These are phyloP conservation scores for Ceriops decandra DNA, from an alignment of 345 rosid species.

Conservation along the genomic window DNA sequence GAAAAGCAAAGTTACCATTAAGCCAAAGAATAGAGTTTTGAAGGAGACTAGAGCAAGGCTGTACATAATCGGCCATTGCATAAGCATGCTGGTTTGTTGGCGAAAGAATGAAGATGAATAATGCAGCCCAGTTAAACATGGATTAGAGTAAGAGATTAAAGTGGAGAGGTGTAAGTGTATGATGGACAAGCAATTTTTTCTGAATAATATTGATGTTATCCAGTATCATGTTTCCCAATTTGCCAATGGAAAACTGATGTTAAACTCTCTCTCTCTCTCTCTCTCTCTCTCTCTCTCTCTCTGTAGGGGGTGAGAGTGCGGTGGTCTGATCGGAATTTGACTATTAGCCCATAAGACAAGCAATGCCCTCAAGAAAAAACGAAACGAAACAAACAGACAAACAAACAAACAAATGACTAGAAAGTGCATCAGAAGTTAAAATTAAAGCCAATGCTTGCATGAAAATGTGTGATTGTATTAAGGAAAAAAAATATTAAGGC, in stretches of 20 bases:
- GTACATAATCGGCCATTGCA: constrained; percentile 57
- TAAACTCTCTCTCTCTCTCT: not conserved
- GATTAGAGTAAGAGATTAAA: not conserved
- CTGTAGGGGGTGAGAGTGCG: too few relatives aligned
- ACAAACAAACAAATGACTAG: too few relatives aligned
- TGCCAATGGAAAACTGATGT: not conserved
- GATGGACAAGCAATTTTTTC: not conserved
- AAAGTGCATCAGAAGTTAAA: too few relatives aligned
- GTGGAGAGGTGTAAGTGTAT: not conserved
- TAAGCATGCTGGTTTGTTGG: constrained; percentile 73
- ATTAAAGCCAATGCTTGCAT: too few relatives aligned
- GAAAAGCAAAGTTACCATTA: constrained; percentile 27
- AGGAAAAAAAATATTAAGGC: too few relatives aligned
- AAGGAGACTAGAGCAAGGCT: constrained; percentile 61
- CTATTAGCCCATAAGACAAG: too few relatives aligned
- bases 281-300: too few relatives aligned
- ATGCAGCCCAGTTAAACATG: constrained; percentile 10
- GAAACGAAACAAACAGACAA: too few relatives aligned
- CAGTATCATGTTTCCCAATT: not conserved
- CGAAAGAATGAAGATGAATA: constrained; percentile 46
- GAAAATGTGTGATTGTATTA: too few relatives aligned
- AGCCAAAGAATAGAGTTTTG: constrained; percentile 34
- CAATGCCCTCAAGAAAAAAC: too few relatives aligned
- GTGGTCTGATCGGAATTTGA: not conserved
- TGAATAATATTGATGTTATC: not conserved